Conservation (phyloP, 768 basidiomycete genomes). For the Mycena capillaripes region DNA sequence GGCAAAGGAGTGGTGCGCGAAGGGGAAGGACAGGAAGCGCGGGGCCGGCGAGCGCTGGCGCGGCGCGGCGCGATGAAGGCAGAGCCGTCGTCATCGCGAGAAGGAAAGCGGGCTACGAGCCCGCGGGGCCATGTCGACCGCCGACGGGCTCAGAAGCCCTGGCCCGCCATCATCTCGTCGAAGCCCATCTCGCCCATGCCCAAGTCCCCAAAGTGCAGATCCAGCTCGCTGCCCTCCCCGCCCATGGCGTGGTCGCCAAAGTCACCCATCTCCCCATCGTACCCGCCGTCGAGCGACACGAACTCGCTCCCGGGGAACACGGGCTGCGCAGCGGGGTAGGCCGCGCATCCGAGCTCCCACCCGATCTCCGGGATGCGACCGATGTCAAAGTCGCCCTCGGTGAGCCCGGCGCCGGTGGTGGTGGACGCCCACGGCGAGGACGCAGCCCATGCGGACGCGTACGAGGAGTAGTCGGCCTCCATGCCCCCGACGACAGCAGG, state of each 20-base stretch:
- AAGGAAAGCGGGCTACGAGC: neutral
- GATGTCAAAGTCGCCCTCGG: conserved; percentile 32
- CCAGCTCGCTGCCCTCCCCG: neutral
- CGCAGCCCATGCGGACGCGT: conserved; percentile 18
- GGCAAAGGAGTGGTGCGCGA: neutral
- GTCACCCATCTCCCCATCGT: neutral
- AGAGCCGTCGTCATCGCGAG: neutral
- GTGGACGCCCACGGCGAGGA: conserved; percentile 17
- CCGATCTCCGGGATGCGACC: conserved; percentile 30
- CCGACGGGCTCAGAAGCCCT: conserved; percentile 12
- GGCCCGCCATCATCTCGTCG: conserved; percentile 28
- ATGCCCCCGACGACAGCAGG: neutral
- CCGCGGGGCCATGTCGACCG: neutral
- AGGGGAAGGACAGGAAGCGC: conserved; percentile 26
- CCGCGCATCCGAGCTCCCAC: conserved; percentile 16
- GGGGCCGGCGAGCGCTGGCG: neutral
- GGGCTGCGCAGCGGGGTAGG: neutral
- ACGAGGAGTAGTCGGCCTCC: conserved; percentile 7
- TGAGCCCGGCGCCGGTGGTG: neutral
- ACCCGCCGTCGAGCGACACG: neutral
- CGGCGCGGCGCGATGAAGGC: neutral
- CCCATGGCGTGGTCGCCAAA: conserved; percentile 6
- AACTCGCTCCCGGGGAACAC: neutral
- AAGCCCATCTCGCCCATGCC: conserved; percentile 22
- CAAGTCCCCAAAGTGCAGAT: conserved; percentile 13